Evolutionary conservation across 805 yeast genomes (phyloP).

Genomic region (Wickerhamomyces hampshirensis): DNA sequence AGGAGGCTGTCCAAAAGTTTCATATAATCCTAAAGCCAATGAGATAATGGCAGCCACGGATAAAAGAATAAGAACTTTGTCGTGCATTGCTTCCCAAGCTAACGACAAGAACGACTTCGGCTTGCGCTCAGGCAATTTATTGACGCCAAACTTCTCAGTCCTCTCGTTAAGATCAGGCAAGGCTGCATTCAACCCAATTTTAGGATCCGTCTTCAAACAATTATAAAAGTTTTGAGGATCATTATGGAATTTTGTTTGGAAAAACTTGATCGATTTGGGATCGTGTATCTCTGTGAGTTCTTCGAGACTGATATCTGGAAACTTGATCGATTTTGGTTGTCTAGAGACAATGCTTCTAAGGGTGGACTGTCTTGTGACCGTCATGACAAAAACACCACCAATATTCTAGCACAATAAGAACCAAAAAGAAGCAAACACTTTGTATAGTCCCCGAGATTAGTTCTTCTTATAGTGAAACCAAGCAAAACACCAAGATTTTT

Average conservation of each 20-base stretch:
- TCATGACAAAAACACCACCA: too few relatives aligned
- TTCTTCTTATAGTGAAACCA: too few relatives aligned
- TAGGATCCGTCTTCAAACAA: slow-evolving; percentile 32
- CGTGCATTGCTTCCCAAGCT: slow-evolving; percentile 82
- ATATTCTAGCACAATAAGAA: too few relatives aligned
- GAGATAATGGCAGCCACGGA: slow-evolving; percentile 86
- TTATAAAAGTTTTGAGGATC: slow-evolving; percentile 20
- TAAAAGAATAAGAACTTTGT: slow-evolving; percentile 81
- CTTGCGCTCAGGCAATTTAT: slow-evolving; percentile 66
- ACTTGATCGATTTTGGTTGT: background rate
- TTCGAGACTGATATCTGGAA: slow-evolving; percentile 16
- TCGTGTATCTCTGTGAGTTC: slow-evolving; percentile 51
- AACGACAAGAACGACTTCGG: slow-evolving; percentile 63
- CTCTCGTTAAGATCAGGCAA: slow-evolving; percentile 34
- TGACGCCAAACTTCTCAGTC: slow-evolving; percentile 54
- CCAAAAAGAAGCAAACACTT: too few relatives aligned
- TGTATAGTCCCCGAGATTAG: too few relatives aligned
- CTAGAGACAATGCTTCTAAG: slow-evolving; percentile 4
- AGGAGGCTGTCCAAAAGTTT: slow-evolving; percentile 81
- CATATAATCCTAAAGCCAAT: slow-evolving; percentile 85
- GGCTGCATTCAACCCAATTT: slow-evolving; percentile 37
- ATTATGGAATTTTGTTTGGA: slow-evolving; percentile 13
- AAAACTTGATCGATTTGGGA: slow-evolving; percentile 48
- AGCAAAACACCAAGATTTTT: too few relatives aligned
- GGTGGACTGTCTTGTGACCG: slow-evolving; percentile 10